Base-by-base conservation (phyloP, 2,329 filamentous ascomycete genomes). In the Cladophialophora psammophila region DNA sequence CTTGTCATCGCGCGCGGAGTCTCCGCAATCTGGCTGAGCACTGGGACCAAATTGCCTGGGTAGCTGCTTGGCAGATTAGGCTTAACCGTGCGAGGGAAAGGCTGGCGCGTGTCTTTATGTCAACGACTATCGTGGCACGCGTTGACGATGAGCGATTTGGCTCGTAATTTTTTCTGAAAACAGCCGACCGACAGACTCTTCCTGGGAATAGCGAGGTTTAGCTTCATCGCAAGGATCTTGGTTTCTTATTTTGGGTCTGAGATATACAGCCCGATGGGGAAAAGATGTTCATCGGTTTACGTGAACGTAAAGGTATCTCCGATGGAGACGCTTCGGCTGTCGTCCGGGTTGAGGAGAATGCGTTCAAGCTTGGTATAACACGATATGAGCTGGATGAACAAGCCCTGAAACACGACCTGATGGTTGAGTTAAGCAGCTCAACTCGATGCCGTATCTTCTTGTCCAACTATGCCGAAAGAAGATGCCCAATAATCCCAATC, bases 1-100 rank as follows among this genome's bases (percentile, higher is more conserved):
- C 12, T 12, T 5, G 38, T 34, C 40, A 18, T 48, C 26, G 26
- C 26, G 3, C 9, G 13, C 20, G 26, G 20, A 13, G 40, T 32
- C 56, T 20, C 56, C 56, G 56, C 56, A 34, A 32, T 48, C 26
- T 48, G 38, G 53, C 38, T n/a, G n/a, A 35, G 31, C 15, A 20
- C 13, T 6, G 42, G 20, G n/a, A 10, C 42, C 42, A 48, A 48
- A 18, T 8, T 48, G 42, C 2, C 42, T 48, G 20, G 20, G 42
- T 48, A 4, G n/a, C 6, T 48, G 42, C 8, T 6, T 48, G 20
- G 42, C n/a, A 18, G 42, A 20, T 20, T 20, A 8, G n/a, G n/a
- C 7, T 48, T 48, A 20, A 48, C 42, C 42, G 4, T 8, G n/a
- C n/a, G 42, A 48, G n/a, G 42, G 7, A 48, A 20, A n/a, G 42